These are phyloP conservation scores for Yarrowia porcina DNA, from an alignment of 805 yeast species.

Conservation along the genomic window DNA sequence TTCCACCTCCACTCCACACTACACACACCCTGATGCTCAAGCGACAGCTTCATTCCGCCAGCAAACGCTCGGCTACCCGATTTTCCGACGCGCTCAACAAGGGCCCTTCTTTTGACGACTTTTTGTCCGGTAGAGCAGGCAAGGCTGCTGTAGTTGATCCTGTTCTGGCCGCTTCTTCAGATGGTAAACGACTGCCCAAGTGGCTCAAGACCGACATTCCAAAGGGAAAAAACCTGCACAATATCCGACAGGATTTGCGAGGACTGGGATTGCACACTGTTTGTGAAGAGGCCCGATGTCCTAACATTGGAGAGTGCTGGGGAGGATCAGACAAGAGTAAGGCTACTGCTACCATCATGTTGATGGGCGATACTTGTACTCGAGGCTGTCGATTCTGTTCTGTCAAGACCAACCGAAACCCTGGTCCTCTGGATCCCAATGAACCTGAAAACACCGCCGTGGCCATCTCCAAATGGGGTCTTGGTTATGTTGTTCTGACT, in stretches of 20 bases:
- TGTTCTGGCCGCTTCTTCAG: constrained; percentile 42
- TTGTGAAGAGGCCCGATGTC: constrained; percentile 98
- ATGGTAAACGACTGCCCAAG: constrained; percentile 62
- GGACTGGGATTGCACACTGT: constrained; percentile 91
- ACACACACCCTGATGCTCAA: constrained; percentile 6
- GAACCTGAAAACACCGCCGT: constrained; percentile 98
- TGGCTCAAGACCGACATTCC: constrained; percentile 98
- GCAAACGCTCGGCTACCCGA: constrained; percentile 41
- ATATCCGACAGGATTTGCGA: constrained; percentile 77
- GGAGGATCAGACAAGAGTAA: constrained; percentile 88
- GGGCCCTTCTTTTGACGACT: constrained; percentile 95
- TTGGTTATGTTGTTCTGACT: constrained; percentile 95
- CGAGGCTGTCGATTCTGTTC: constrained; percentile 99
- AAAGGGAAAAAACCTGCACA: constrained; percentile 81
- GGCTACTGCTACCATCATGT: constrained; percentile 97
- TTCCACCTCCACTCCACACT: background rate
- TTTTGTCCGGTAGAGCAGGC: constrained; percentile 76
- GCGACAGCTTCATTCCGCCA: constrained; percentile 24
- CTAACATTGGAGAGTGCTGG: constrained; percentile 99
- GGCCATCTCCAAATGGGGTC: constrained; percentile 95
- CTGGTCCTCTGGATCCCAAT: constrained; percentile 86
- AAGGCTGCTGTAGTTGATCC: constrained; percentile 58
- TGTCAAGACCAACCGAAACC: constrained; percentile 86
- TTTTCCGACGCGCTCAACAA: constrained; percentile 67
- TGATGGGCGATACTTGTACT: constrained; percentile 97